Conservation (phyloP, 768 basidiomycete species). For the Tylopilus cervinicoccineus region DNA sequence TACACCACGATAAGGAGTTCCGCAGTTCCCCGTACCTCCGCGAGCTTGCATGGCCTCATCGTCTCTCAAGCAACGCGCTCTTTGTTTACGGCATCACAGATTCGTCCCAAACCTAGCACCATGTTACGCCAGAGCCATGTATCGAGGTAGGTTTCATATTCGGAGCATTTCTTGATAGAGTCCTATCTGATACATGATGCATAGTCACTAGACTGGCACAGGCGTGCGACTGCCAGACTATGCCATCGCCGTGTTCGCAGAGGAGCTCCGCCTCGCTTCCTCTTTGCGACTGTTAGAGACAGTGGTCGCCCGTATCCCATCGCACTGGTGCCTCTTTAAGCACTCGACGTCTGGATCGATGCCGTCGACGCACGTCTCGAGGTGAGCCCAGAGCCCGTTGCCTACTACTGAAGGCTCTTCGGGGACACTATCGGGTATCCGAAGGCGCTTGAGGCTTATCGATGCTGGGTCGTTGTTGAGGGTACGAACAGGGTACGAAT, state of each 20-base stretch:
- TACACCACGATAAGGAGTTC: not conserved
- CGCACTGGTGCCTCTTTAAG: too few relatives aligned
- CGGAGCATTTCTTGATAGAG: too few relatives aligned
- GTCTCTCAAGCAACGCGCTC: slow-evolving; percentile 9
- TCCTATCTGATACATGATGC: too few relatives aligned
- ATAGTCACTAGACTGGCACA: too few relatives aligned
- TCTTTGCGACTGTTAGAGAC: not conserved
- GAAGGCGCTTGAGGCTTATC: not conserved
- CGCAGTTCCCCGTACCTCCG: not conserved
- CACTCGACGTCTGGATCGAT: slow-evolving; percentile 9
- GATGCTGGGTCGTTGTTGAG: too few relatives aligned
- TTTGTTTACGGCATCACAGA: slow-evolving; percentile 18
- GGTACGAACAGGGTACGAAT: too few relatives aligned
- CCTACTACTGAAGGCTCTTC: too few relatives aligned
- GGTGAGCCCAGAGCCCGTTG: not conserved
- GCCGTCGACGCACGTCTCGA: slow-evolving; percentile 20
- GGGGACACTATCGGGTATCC: not conserved
- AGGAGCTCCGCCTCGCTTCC: slow-evolving; percentile 9
- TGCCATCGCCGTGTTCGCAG: slow-evolving; percentile 7
- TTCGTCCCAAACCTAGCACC: slow-evolving; percentile 13
- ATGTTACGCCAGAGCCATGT: slow-evolving; percentile 7
- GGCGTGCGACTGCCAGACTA: slow-evolving; percentile 6
- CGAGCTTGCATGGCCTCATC: not conserved
- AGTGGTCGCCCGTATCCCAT: slow-evolving; percentile 1
- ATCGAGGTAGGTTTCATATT: slow-evolving; percentile 9